Percentiles rank a stretch among this genome's conserved stretches.
These are phyloP conservation scores for Podila verticillata DNA, from an alignment of 192 early-diverging fungal genomes.

Conservation along the genomic window DNA sequence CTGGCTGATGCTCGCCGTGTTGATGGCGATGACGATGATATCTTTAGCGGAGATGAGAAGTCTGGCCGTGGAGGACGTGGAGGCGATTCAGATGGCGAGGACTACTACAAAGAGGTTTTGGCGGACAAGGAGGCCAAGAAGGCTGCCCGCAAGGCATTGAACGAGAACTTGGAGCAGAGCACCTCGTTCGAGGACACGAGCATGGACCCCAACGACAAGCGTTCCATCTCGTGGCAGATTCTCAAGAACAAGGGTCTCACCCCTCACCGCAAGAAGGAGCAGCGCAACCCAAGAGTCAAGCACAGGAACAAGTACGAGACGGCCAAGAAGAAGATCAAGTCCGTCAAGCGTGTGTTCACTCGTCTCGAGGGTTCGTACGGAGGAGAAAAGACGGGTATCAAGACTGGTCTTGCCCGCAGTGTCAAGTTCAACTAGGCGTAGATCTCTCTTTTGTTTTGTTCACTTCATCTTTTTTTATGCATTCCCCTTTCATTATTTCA, in stretches of 20 bases:
- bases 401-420: constrained; percentile 82
- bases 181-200: constrained; percentile 50
- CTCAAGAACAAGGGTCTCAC: constrained; percentile 96
- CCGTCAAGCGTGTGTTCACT: constrained; percentile 77
- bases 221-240: constrained; percentile 87
- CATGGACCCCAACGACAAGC: constrained; percentile 71
- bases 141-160: constrained; percentile 56
- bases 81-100: constrained; percentile 58
- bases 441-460: neutral
- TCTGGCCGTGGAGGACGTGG: constrained; percentile 14
- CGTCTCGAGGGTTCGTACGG: constrained; percentile 79
- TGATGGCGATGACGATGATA: constrained; percentile 52
- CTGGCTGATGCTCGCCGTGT: constrained; percentile 56
- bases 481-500: neutral
- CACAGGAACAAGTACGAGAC: constrained; percentile 88
- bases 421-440: constrained; percentile 73
- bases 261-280: constrained; percentile 90
- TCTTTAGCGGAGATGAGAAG: constrained; percentile 30
- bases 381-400: constrained; percentile 96
- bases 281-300: constrained; percentile 96
- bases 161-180: constrained; percentile 53
- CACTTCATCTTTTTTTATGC: neutral
- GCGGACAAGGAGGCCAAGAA: constrained; percentile 62
- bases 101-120: constrained; percentile 57
- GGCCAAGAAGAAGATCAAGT: constrained; percentile 90